Conservation (phyloP, 2,329 filamentous ascomycete genomes). For the Aspergillus puulaauensis region DNA sequence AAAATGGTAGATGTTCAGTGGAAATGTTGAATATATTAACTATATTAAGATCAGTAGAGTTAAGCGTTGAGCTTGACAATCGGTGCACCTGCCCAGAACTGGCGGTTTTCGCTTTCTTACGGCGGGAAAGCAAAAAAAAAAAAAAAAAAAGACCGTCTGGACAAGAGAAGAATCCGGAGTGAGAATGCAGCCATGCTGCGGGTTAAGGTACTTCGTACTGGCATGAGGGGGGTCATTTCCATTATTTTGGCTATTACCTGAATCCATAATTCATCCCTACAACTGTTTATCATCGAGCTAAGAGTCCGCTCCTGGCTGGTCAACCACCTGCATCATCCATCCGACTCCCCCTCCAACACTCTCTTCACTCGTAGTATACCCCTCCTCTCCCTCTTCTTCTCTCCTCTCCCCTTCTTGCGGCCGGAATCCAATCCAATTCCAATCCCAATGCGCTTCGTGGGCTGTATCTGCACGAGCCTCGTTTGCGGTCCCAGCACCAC, state of each 20-base stretch:
- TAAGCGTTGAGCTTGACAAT: not conserved
- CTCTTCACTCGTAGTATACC: not conserved
- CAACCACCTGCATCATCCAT: constrained; percentile 8
- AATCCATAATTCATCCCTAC: constrained; percentile 8
- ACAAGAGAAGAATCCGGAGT: constrained; percentile 10
- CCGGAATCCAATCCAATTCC: not conserved
- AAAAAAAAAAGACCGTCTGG: constrained; percentile 8
- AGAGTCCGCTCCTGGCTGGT: constrained; percentile 9
- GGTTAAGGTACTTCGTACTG: constrained; percentile 10
- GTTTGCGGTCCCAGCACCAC: constrained; percentile 6
- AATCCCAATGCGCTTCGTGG: not conserved
- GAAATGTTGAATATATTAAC: not conserved
- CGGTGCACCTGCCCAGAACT: not conserved
- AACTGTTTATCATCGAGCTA: constrained; percentile 3
- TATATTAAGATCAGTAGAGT: not conserved
- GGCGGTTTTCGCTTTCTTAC: constrained; percentile 17
- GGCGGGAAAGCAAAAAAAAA: constrained; percentile 21
- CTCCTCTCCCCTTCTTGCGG: constrained; percentile 5
- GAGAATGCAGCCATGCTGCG: not conserved
- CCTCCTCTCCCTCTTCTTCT: constrained; percentile 3
- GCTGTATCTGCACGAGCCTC: constrained; percentile 1
- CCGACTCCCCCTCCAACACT: not conserved
- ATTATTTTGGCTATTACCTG: constrained; percentile 8
- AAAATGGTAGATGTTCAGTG: not conserved
- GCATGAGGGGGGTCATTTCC: not conserved